phyloP scores from a whole-genome alignment of 164 flowering plant species.

The Saururus chinensis region DNA sequence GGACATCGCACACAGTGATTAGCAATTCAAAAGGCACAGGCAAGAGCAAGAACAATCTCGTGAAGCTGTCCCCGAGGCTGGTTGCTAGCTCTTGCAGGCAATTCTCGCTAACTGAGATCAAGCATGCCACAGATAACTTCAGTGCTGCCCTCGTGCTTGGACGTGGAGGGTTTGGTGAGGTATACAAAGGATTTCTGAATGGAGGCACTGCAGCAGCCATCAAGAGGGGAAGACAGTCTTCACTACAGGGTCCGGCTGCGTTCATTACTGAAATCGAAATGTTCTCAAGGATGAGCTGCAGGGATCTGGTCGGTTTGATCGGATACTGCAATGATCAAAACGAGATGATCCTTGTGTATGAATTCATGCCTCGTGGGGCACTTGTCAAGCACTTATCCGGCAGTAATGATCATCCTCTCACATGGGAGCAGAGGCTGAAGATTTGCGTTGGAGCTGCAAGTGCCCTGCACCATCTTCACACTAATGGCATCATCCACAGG shows the following conservation, averaged over 20 bases:
- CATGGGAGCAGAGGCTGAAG: constrained; percentile 16
- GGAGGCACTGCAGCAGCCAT: constrained; percentile 46
- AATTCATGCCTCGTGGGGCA: constrained; percentile 20
- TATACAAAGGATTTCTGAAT: constrained; percentile 41
- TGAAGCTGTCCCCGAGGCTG: constrained; percentile 15
- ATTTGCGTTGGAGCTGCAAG: constrained; percentile 15
- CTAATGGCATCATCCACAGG: constrained; percentile 15
- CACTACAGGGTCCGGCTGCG: constrained; percentile 52
- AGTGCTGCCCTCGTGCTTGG: constrained; percentile 45
- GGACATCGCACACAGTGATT: not conserved
- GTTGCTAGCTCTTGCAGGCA: constrained; percentile 29
- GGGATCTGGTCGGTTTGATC: constrained; percentile 12
- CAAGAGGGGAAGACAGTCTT: constrained; percentile 54
- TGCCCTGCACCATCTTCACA: constrained; percentile 15
- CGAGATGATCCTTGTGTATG: constrained; percentile 24
- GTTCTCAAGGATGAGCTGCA: constrained; percentile 13
- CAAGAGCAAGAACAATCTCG: no score
- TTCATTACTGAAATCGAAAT: constrained; percentile 39
- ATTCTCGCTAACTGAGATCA: constrained; percentile 40
- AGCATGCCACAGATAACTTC: constrained; percentile 37
- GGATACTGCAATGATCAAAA: constrained; percentile 12
- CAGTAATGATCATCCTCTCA: constrained; percentile 6
- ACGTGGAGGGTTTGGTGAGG: constrained; percentile 63
- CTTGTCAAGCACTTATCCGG: constrained; percentile 16
- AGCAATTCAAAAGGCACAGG: no score